Evolutionary conservation across 192 early-diverging fungal genomes (phyloP).

Genomic region (Coemansia sp.): DNA sequence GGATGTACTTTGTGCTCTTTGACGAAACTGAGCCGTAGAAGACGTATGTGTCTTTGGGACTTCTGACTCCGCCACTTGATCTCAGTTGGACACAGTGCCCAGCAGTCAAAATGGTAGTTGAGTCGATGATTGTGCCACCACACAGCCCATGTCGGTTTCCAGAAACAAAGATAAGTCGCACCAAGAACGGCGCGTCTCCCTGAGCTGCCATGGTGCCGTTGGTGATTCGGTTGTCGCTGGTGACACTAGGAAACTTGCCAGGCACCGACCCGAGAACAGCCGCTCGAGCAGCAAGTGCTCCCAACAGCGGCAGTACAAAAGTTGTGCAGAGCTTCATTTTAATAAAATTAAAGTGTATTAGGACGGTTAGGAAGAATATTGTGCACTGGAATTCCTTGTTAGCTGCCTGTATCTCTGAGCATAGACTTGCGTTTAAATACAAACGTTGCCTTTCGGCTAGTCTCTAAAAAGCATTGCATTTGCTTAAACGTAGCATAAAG

Average conservation of each 20-base stretch:
- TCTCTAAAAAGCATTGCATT: not conserved
- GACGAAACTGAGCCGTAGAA: conserved; percentile 27
- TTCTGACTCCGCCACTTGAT: not conserved
- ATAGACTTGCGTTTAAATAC: not conserved
- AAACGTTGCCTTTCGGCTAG: not conserved
- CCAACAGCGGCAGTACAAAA: not conserved
- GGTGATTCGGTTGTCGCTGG: conserved; percentile 35
- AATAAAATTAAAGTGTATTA: not conserved
- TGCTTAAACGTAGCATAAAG: no score
- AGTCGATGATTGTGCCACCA: conserved; percentile 46
- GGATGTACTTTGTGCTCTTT: conserved; percentile 11
- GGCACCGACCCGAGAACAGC: not conserved
- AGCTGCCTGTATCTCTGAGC: not conserved
- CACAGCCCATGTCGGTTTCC: conserved; percentile 20
- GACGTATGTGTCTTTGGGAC: conserved; percentile 12
- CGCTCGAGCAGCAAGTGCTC: not conserved
- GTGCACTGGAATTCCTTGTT: not conserved
- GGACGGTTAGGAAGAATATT: not conserved
- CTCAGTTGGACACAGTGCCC: conserved; percentile 34
- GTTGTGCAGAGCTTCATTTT: not conserved
- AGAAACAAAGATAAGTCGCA: conserved; percentile 11
- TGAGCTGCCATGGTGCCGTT: conserved; percentile 37
- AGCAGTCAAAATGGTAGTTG: conserved; percentile 39
- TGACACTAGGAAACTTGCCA: not conserved
- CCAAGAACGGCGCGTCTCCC: conserved; percentile 36